phyloP scores from a whole-genome alignment of 2,329 filamentous ascomycete species.

The Septoria petroselini region DNA sequence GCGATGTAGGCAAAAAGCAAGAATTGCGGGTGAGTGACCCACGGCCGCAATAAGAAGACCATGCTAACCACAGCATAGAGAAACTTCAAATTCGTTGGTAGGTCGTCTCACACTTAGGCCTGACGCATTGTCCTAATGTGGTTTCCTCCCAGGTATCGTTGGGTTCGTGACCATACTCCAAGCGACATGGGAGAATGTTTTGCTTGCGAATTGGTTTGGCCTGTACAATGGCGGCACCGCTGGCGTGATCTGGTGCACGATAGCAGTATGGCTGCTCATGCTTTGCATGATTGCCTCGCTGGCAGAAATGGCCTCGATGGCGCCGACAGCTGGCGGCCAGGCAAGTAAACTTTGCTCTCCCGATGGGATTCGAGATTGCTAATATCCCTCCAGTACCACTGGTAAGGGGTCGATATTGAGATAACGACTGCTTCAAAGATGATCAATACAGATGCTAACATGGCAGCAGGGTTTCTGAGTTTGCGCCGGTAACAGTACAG shows the following conservation, averaged over 20 bases:
- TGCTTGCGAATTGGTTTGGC: slow-evolving; percentile 38
- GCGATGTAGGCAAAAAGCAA: slow-evolving; percentile 43
- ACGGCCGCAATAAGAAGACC: too few relatives aligned
- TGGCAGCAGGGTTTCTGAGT: slow-evolving; percentile 39
- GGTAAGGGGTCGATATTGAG: too few relatives aligned
- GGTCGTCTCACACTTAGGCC: neutral
- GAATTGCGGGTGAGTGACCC: slow-evolving; percentile 43
- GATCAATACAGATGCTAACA: neutral
- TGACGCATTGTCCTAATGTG: neutral
- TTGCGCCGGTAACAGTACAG: slow-evolving; percentile 43
- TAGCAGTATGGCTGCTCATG: slow-evolving; percentile 37
- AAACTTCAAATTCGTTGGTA: slow-evolving; percentile 22
- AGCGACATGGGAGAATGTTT: slow-evolving; percentile 54
- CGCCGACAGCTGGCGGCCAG: slow-evolving; percentile 31
- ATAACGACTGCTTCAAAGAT: too few relatives aligned
- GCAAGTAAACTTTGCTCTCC: neutral
- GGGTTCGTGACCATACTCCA: slow-evolving; percentile 55
- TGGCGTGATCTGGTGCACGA: slow-evolving; percentile 34
- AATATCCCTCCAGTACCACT: slow-evolving; percentile 28
- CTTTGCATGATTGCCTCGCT: slow-evolving; percentile 35
- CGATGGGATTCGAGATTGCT: neutral
- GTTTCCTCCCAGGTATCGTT: slow-evolving; percentile 43
- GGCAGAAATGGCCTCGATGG: slow-evolving; percentile 37
- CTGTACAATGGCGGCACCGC: slow-evolving; percentile 30
- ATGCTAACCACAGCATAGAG: slow-evolving; percentile 7